Evolutionary conservation across 768 basidiomycete genomes (phyloP), one percentile per base, ranked within the genome.

Genomic region (Panellus pusillus): DNA sequence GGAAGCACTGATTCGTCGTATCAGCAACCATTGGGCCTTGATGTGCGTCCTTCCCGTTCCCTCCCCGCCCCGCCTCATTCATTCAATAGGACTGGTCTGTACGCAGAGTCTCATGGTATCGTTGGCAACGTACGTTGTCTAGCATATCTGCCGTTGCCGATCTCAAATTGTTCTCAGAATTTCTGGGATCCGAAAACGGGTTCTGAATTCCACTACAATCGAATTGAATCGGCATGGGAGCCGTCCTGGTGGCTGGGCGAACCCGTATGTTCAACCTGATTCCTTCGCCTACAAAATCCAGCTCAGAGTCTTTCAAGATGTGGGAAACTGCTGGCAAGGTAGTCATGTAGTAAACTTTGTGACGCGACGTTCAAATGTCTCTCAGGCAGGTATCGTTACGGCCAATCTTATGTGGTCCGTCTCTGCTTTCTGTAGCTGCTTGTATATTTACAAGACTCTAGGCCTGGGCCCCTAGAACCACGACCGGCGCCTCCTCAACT

Each of bases 401-500:
- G 93, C 91, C 0, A 93, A 94, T 62, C 75, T 93, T 40, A 97
- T 97, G 93, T 97, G 93, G 92, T 91, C 14, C 24, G 58, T 18
- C 9, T 31, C 28, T 36, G 45, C 18, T 20, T 20, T 20, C 24
- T 17, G 14, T 18, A 36, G 5, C 24, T 46, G 2, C 29, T 24
- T 12, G 9, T 14, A 12, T 29, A 4, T 31, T 54, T 24, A 47
- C 38, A 28, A 1, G 35, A 24, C 11, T 39, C 29, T 50, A 91
- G 90, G 91, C 90, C 90, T 9, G 93, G 93, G 12, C 93, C 93
- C 83, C 89, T 0, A 76, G 74, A 59, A 93, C 90, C 0, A 68
- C 63, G 2, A 77, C 80, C 9, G 92, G 91, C 1, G 74, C 72
- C 2, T 76, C 81, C 14, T 77, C 91, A 9, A 87, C 86, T 0